Conservation (phyloP, 768 basidiomycete species). For the Xanthoconium stramineum region DNA sequence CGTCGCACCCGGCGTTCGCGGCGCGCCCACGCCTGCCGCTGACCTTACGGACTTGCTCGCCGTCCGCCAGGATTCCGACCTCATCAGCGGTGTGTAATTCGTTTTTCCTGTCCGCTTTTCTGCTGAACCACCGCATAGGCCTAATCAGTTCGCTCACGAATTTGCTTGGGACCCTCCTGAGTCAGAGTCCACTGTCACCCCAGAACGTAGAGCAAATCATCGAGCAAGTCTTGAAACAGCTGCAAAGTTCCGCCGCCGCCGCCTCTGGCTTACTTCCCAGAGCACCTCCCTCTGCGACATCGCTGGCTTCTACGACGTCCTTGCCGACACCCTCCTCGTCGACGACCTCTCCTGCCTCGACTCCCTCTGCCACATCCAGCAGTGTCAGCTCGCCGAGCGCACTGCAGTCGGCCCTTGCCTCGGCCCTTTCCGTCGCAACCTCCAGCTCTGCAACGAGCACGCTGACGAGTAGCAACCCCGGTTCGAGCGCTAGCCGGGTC, state of each 20-base stretch:
- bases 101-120: background rate
- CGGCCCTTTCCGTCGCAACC: background rate
- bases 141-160: background rate
- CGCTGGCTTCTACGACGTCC: background rate
- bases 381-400: background rate
- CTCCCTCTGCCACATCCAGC: background rate
- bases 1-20: slow-evolving; percentile 14
- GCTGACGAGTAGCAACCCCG: background rate
- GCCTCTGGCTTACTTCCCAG: background rate
- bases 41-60: slow-evolving; percentile 3
- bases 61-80: background rate
- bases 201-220: background rate
- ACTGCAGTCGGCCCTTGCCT: background rate
- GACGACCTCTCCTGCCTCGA: background rate
- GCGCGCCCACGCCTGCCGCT: slow-evolving; percentile 9
- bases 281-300: slow-evolving; percentile 1
- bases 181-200: background rate
- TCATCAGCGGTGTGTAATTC: background rate
- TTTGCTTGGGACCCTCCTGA: background rate
- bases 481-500: background rate
- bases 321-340: background rate
- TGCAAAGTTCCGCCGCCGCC: background rate
- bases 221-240: background rate
- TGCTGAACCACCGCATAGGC: slow-evolving; percentile 5
- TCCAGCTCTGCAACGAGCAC: background rate